These are phyloP conservation scores for Rhododendron simsii DNA, from an alignment of 148 eudicot species.

Conservation along the genomic window DNA sequence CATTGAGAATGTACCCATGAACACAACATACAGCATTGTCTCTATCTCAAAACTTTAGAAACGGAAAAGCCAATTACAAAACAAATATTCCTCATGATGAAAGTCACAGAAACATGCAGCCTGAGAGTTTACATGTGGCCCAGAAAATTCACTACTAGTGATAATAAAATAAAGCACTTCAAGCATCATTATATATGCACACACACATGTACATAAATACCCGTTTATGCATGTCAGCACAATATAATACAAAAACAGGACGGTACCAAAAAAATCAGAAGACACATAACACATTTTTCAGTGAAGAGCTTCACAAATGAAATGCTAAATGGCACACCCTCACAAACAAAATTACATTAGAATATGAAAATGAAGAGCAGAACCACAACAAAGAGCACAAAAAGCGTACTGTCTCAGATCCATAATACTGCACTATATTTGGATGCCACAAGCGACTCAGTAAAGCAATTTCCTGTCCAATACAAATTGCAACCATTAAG, in stretches of 20 bases:
- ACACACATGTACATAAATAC: not conserved
- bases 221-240: not conserved
- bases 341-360: not conserved
- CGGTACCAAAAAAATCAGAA: not conserved
- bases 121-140: not conserved
- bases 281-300: too few relatives aligned
- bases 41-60: not conserved
- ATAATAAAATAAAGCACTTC: not conserved
- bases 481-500: not conserved
- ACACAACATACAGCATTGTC: not conserved
- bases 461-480: conserved; percentile 47
- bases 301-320: not conserved
- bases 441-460: conserved; percentile 53
- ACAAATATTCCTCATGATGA: not conserved
- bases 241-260: not conserved
- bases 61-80: not conserved
- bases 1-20: not conserved
- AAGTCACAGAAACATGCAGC: not conserved
- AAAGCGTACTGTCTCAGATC: conserved; percentile 40
- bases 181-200: not conserved
- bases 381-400: not conserved
- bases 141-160: not conserved
- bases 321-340: not conserved
- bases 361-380: not conserved
- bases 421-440: conserved; percentile 54